Conservation (phyloP, 2,329 filamentous ascomycete genomes). For the Didymosphaeria variabile region DNA sequence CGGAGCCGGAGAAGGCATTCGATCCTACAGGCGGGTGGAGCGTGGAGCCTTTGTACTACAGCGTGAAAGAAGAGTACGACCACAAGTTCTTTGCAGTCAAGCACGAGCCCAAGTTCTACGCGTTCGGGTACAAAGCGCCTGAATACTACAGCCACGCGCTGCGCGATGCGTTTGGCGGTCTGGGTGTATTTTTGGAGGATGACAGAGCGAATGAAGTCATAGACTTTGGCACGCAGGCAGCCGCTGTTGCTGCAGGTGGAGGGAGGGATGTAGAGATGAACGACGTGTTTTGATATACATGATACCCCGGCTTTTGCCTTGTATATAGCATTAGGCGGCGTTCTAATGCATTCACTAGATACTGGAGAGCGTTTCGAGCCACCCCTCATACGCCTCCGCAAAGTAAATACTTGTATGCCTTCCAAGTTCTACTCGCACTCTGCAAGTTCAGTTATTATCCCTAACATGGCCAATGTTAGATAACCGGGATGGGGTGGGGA, state of each 20-base stretch:
- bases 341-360: slow-evolving; percentile 16
- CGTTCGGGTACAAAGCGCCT: slow-evolving; percentile 82
- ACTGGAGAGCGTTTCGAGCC: not conserved
- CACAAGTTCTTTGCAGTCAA: slow-evolving; percentile 78
- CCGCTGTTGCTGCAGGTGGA: slow-evolving; percentile 63
- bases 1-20: slow-evolving; percentile 77
- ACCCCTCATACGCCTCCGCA: not conserved
- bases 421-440: not conserved
- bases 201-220: slow-evolving; percentile 61
- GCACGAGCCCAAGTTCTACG: slow-evolving; percentile 71
- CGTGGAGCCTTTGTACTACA: slow-evolving; percentile 72
- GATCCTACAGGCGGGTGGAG: slow-evolving; percentile 85
- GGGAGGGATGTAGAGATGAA: slow-evolving; percentile 62
- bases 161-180: slow-evolving; percentile 87
- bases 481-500: too few relatives aligned
- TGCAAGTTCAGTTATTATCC: too few relatives aligned
- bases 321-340: slow-evolving; percentile 35
- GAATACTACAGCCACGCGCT: slow-evolving; percentile 85
- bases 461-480: too few relatives aligned
- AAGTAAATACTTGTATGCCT: not conserved
- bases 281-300: slow-evolving; percentile 50
- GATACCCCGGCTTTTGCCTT: slow-evolving; percentile 43
- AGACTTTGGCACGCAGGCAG: slow-evolving; percentile 45
- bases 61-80: slow-evolving; percentile 73
- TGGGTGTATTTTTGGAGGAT: slow-evolving; percentile 87